Evolutionary conservation across 2,329 filamentous ascomycete genomes (phyloP), one percentile per base, ranked within the genome.

Genomic region (Xylaria digitata): DNA sequence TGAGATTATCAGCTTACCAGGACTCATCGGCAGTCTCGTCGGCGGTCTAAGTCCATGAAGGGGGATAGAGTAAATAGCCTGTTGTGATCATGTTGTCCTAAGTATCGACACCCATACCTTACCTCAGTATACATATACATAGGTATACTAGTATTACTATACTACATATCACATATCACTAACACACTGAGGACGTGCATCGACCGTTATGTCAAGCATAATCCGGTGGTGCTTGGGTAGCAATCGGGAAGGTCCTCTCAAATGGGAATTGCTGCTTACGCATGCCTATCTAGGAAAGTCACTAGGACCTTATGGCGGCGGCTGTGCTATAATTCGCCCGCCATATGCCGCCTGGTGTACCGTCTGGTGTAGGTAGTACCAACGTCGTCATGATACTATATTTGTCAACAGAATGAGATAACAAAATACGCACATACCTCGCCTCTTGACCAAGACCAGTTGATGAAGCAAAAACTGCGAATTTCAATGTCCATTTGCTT

Each of bases 211-310:
- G 23, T 46, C 54, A 7, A 42, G 42, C 55, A 8, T n/a, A 37
- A 13, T 37, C 11, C 8, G 34, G 34, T 48, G 45, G 53, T 54
- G 13, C 30, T 13, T 30, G 32, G 48, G 50, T 62, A 40, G 49
- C 55, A 50, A 52, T 37, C 26, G 37, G 37, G 34, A 55, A 61
- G n/a, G 42, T 46, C 8, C 23, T n/a, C 40, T 19, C 52, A n/a
- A 43, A 60, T 9, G 50, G 40, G 46, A 26, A 17, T 37, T 30
- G 34, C 19, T 37, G 59, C 32, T 55, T 49, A 63, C 49, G 34
- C 48, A 57, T 68, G 19, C 34, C 63, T 52, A 57, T 60, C 55
- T 61, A 30, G 63, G 66, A 55, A 68, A 68, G 45, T 60, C 50
- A 26, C 8, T 57, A 52, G 23, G 21, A 15, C 21, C n/a, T 40